Percentiles rank a stretch among this genome's conserved stretches.
Evolutionary conservation across 1,284 basidiomycete genomes (phyloP).

Genomic region (Ustilago loliicola): DNA sequence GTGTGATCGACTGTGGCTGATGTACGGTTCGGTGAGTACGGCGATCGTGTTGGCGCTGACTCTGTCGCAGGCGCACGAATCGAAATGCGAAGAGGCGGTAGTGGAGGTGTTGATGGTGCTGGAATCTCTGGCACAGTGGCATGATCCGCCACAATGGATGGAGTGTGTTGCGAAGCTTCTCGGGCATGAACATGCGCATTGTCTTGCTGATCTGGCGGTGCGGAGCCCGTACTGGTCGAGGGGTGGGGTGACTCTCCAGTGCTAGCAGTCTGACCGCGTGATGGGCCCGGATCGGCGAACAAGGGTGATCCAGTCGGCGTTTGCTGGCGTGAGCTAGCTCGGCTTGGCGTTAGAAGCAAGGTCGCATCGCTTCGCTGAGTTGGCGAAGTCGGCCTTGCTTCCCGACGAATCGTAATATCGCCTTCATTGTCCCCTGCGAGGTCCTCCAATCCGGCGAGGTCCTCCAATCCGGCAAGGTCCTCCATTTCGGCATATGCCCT

Average conservation of each 20-base stretch:
- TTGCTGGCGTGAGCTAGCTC: background rate
- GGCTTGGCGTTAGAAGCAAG: conserved; percentile 7
- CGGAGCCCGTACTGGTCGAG: background rate
- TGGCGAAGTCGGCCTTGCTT: background rate
- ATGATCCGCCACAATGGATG: background rate
- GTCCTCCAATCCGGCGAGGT: no score
- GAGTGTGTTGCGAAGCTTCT: background rate
- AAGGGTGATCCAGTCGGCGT: background rate
- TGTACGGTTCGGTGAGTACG: background rate
- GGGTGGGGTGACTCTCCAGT: background rate
- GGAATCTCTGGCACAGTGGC: background rate
- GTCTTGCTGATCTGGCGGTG: background rate
- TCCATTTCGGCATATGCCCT: background rate
- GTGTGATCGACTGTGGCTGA: background rate
- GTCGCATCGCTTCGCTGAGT: conserved; percentile 20
- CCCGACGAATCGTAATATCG: background rate
- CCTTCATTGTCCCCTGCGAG: background rate
- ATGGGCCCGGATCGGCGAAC: background rate
- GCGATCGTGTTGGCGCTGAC: conserved; percentile 6
- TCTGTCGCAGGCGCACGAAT: background rate
- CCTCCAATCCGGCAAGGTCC: background rate
- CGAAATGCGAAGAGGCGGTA: conserved; percentile 27
- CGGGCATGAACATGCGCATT: background rate
- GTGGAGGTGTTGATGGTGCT: conserved; percentile 11
- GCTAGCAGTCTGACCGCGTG: background rate